Conservation (phyloP, 208 protist species). For the Trypanosoma theileri region DNA sequence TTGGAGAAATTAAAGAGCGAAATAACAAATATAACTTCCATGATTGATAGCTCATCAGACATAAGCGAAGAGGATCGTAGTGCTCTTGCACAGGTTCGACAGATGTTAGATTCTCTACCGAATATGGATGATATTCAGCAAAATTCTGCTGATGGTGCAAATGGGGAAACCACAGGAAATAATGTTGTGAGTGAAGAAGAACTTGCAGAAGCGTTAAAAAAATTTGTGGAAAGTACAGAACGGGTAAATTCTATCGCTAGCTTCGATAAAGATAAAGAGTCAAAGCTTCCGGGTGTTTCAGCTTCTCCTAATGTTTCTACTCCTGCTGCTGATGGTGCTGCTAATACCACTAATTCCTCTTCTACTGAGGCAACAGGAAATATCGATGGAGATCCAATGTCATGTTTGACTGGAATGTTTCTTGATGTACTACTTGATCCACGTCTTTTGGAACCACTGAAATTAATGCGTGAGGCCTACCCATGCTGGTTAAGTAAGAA, state of each 20-base stretch:
- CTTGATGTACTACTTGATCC: conserved; percentile 49
- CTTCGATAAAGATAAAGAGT: too few relatives aligned
- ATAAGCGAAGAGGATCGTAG: conserved; percentile 14
- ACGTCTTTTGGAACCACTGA: conserved; percentile 58
- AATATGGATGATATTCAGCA: background rate
- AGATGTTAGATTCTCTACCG: conserved; percentile 46
- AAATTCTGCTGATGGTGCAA: background rate
- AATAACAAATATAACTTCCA: conserved; percentile 6
- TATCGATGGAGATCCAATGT: conserved; percentile 4
- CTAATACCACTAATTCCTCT: too few relatives aligned
- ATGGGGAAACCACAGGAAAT: background rate
- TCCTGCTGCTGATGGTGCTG: too few relatives aligned
- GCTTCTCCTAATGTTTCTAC: too few relatives aligned
- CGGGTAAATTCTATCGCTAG: too few relatives aligned
- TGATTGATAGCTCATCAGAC: conserved; percentile 15
- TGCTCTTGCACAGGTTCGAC: conserved; percentile 29
- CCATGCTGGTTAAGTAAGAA: conserved; percentile 48
- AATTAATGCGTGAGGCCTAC: conserved; percentile 69
- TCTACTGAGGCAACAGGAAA: too few relatives aligned
- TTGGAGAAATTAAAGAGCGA: conserved; percentile 52
- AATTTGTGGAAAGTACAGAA: too few relatives aligned
- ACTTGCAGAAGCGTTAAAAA: background rate
- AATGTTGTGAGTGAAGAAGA: background rate
- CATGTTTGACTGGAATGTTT: conserved; percentile 47
- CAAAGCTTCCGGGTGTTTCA: too few relatives aligned